These are phyloP conservation scores for Sporothrix mexicana DNA, from an alignment of 2,329 filamentous ascomycete species.

Conservation along the genomic window DNA sequence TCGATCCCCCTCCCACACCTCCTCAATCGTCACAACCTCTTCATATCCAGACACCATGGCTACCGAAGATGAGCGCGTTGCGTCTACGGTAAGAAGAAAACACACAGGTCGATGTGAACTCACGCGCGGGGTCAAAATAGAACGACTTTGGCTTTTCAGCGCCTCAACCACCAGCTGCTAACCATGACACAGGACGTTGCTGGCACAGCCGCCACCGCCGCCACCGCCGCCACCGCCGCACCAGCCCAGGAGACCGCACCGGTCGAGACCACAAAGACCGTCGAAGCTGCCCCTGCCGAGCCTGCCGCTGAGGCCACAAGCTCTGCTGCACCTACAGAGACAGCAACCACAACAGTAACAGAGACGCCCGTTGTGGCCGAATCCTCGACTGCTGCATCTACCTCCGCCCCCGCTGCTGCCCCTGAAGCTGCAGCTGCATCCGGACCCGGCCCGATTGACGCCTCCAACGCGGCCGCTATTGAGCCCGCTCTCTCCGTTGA, in stretches of 20 bases:
- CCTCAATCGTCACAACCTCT: neutral
- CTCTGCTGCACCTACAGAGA: neutral
- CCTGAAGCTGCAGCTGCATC: neutral
- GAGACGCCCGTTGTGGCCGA: neutral
- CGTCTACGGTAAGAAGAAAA: slow-evolving; percentile 27
- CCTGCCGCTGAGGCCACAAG: neutral
- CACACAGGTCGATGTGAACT: no score
- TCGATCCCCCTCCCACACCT: neutral
- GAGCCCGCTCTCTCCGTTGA: neutral
- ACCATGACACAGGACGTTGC: slow-evolving; percentile 16
- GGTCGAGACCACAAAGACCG: neutral
- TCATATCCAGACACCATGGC: slow-evolving; percentile 25
- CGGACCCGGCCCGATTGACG: neutral
- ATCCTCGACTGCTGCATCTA: neutral
- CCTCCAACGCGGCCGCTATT: neutral
- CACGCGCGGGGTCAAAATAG: neutral
- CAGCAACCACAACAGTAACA: neutral
- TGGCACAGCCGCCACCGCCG: slow-evolving; percentile 27
- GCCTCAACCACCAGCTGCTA: neutral
- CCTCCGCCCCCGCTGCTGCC: neutral
- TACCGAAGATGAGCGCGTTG: slow-evolving; percentile 31
- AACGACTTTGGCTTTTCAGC: neutral
- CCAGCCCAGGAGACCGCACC: slow-evolving; percentile 15
- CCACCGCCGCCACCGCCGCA: slow-evolving; percentile 28
- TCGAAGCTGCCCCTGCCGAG: neutral